Evolutionary conservation across 176 grass and related monocot genomes (phyloP), one percentile per base, ranked within the genome.

Genomic region (Coix lacrymajobi): DNA sequence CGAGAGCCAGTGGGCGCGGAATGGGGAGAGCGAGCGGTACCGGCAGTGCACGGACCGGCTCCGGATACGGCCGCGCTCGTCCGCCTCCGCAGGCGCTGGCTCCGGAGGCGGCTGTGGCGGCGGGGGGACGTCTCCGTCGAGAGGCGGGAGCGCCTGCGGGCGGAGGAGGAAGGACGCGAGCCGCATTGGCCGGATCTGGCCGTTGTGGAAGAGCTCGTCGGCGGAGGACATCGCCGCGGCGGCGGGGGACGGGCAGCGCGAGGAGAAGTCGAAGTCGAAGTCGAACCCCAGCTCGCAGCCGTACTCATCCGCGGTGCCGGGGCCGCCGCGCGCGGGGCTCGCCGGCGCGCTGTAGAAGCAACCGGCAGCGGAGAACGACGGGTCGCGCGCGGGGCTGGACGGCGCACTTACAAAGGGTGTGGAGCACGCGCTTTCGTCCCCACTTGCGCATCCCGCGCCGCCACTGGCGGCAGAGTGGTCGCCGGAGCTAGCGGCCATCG

Each of bases 191-290:
- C 90, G 86, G 95, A 97, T 94, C 90, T 94, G 92, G 20, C 92
- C 92, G 71, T 97, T 92, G 78, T 92, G 52, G 79, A 97, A 97
- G 75, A 97, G 90, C 83, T 97, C 92, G 37, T 94, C 88, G 10
- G 95, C 95, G 5, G 92, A 93, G 65, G 87, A 91, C 95, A 97
- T 97, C 24, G 86, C 75, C 79, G 40, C 80, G 5, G 36, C 24
- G 19, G 26, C 56, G 1, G 83, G 83, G 1, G 79, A 85, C 5
- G 88, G 78, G 66, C 81, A 71, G 10, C 48, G 73, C 36, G 73
- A 85, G 6, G 82, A 71, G 78, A 89, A 73, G 25, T 80, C 86
- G 64, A 88, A 95, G 31, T 94, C 81, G 28, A 83, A 92, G 24
- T 87, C 82, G 1, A 83, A 68, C 3, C 39, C 76, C 17, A 49